phyloP scores from a whole-genome alignment of 306 rosid genomes.

The Oemleria cerasiformis region DNA sequence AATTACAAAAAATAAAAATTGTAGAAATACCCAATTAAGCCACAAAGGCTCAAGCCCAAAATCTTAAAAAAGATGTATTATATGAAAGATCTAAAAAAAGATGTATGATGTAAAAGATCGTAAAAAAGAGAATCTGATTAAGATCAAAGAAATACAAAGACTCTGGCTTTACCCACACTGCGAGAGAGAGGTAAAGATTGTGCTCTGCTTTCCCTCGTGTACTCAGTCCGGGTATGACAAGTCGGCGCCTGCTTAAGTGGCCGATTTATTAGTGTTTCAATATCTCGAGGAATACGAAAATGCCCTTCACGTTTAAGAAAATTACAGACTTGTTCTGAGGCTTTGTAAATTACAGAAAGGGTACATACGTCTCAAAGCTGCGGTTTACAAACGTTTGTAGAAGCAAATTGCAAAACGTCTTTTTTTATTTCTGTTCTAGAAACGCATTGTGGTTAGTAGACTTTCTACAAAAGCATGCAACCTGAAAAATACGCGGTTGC shows the following conservation, averaged over 20 bases:
- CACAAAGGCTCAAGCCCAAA: background rate
- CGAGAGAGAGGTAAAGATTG: constrained; percentile 1
- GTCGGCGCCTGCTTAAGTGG: background rate
- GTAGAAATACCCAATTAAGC: background rate
- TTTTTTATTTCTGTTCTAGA: too few relatives aligned
- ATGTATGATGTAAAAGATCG: background rate
- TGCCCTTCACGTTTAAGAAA: background rate
- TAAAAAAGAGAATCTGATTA: background rate
- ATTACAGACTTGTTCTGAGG: background rate
- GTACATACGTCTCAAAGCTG: background rate
- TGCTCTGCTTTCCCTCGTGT: background rate
- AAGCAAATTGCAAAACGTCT: too few relatives aligned
- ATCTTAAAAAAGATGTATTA: background rate
- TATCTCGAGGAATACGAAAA: background rate
- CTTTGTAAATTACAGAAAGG: background rate
- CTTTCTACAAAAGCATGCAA: too few relatives aligned
- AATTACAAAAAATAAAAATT: constrained; percentile 12
- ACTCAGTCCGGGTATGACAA: background rate
- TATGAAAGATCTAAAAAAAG: background rate
- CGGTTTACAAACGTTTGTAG: background rate
- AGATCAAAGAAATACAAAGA: background rate
- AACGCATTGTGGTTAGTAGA: too few relatives aligned
- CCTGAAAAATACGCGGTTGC: too few relatives aligned
- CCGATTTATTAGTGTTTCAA: background rate
- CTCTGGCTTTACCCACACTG: constrained; percentile 20